These are phyloP conservation scores for Cystoisospora suis DNA, from an alignment of 169 alveolate species.

Conservation along the genomic window DNA sequence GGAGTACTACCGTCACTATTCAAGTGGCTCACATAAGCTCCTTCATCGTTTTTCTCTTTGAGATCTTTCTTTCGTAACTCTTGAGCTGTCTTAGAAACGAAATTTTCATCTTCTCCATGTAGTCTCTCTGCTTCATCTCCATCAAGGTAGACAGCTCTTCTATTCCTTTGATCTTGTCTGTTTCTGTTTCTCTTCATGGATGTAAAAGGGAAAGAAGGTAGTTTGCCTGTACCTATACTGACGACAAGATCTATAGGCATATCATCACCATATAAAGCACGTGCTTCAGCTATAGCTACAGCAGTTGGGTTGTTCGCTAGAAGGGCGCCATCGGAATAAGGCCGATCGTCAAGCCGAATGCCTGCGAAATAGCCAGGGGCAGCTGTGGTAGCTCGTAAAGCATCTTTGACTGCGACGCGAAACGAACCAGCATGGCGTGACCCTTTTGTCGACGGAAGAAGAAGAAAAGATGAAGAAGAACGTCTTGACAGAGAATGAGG, in stretches of 20 bases:
- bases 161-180: too few species aligned
- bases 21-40: too few species aligned
- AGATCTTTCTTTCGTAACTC: background rate
- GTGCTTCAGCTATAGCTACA: constrained; percentile 82
- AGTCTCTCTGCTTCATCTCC: constrained; percentile 30
- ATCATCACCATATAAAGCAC: constrained; percentile 74
- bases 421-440: constrained; percentile 71
- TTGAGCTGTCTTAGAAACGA: constrained; percentile 29
- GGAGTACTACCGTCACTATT: too few species aligned
- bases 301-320: constrained; percentile 86
- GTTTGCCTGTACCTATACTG: constrained; percentile 82
- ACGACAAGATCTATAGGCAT: constrained; percentile 80
- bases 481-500: background rate
- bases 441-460: background rate
- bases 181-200: background rate
- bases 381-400: constrained; percentile 86
- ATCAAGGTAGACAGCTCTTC: too few species aligned
- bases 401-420: constrained; percentile 73
- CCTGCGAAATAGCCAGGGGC: constrained; percentile 86
- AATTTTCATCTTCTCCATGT: constrained; percentile 49
- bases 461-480: background rate
- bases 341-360: constrained; percentile 74
- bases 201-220: background rate
- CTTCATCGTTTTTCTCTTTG: background rate
- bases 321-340: constrained; percentile 85